Conservation (phyloP, 441 rosid species). For the Melianthus villosus region DNA sequence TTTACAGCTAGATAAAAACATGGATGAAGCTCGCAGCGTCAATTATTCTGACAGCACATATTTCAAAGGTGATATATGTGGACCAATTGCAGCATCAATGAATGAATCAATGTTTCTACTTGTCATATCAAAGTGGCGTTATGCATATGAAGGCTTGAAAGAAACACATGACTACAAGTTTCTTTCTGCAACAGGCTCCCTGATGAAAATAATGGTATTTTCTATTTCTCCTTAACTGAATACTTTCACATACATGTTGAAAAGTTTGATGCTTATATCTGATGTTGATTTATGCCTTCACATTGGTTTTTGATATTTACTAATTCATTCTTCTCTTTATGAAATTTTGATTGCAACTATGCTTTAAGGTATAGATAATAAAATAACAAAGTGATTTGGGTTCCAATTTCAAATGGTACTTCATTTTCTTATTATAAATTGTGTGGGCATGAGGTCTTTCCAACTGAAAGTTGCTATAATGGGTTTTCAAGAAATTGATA, state of each 20-base stretch:
- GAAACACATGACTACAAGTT: slow-evolving; percentile 71
- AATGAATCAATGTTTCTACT: slow-evolving; percentile 80
- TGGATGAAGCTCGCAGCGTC: slow-evolving; percentile 17
- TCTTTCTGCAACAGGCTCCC: slow-evolving; percentile 68
- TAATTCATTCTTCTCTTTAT: no score
- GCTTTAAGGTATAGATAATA: no score
- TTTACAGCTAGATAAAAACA: slow-evolving; percentile 29
- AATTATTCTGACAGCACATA: slow-evolving; percentile 26
- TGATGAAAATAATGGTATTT: slow-evolving; percentile 70
- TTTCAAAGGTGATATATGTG: slow-evolving; percentile 68
- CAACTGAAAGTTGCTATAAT: no score
- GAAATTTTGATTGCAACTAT: no score
- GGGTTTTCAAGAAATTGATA: no score
- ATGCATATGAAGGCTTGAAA: slow-evolving; percentile 71
- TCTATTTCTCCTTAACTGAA: slow-evolving; percentile 4
- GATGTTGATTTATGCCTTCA: no score
- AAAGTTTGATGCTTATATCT: background rate
- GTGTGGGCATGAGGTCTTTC: no score
- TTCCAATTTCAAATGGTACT: no score
- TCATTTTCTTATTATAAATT: no score
- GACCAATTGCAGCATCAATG: slow-evolving; percentile 85
- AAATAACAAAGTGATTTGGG: no score
- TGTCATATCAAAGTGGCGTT: slow-evolving; percentile 72
- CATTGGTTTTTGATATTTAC: no score
- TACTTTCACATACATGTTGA: slow-evolving; percentile 3